These are phyloP conservation scores for Viola pubescens DNA, from an alignment of 441 rosid genomes.

Conservation along the genomic window DNA sequence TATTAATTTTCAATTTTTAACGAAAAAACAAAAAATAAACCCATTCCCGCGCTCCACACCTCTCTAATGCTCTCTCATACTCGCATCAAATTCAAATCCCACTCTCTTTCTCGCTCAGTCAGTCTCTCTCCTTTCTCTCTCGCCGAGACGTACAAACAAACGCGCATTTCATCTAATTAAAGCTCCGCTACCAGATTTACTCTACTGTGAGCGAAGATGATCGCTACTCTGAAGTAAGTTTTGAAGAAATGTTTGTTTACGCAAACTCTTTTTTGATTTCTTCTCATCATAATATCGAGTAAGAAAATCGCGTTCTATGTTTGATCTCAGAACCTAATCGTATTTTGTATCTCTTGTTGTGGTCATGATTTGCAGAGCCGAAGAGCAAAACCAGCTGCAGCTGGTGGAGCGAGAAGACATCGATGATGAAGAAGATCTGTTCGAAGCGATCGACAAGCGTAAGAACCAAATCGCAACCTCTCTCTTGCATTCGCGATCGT, in stretches of 20 bases:
- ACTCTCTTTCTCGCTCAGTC: neutral
- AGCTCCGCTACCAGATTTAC: conserved; percentile 1
- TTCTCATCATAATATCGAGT: too few relatives aligned
- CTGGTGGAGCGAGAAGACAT: conserved; percentile 77
- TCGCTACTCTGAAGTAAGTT: conserved; percentile 66
- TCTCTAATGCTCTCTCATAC: neutral
- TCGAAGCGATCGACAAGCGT: conserved; percentile 82
- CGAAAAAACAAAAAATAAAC: too few relatives aligned
- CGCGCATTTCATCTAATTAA: conserved; percentile 1
- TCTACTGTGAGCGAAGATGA: conserved; percentile 35
- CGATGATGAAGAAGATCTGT: conserved; percentile 68
- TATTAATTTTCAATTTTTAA: too few relatives aligned
- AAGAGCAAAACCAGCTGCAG: conserved; percentile 76
- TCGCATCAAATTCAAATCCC: neutral
- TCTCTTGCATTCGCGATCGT: conserved; percentile 1
- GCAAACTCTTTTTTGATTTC: too few relatives aligned
- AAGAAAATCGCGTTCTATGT: neutral
- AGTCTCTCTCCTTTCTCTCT: conserved; percentile 4
- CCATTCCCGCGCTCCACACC: neutral
- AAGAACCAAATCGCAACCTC: conserved; percentile 12
- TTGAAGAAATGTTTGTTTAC: neutral
- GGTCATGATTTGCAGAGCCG: conserved; percentile 44
- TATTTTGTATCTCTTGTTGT: neutral
- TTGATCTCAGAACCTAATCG: too few relatives aligned
- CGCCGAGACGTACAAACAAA: conserved; percentile 12